These are phyloP conservation scores for Exophiala sp. DNA, from an alignment of 2,329 filamentous ascomycete species.

Conservation along the genomic window DNA sequence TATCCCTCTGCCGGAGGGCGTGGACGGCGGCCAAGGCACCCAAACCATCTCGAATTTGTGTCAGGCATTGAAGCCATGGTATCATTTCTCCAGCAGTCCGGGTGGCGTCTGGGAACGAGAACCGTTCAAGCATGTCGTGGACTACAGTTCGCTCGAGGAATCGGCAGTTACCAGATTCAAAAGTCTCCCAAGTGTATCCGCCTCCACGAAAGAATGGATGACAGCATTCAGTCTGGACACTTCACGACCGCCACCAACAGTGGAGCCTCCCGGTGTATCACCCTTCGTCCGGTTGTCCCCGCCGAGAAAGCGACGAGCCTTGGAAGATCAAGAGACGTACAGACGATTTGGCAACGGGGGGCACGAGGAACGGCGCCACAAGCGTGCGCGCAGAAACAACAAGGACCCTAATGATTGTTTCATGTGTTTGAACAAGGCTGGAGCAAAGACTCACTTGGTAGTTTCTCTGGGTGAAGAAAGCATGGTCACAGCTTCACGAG, in stretches of 20 bases:
- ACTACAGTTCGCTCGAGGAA: slow-evolving; percentile 46
- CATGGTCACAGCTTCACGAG: slow-evolving; percentile 89
- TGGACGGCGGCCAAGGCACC: slow-evolving; percentile 47
- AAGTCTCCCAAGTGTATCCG: slow-evolving; percentile 73
- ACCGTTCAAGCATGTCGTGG: slow-evolving; percentile 58
- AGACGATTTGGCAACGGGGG: slow-evolving; percentile 33
- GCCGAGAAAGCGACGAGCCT: slow-evolving; percentile 50
- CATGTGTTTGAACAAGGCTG: slow-evolving; percentile 88
- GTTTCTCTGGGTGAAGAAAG: slow-evolving; percentile 79
- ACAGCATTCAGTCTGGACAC: slow-evolving; percentile 62
- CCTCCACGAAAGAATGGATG: slow-evolving; percentile 61
- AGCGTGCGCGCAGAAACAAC: slow-evolving; percentile 38
- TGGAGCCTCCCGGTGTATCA: slow-evolving; percentile 64
- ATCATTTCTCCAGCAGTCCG: slow-evolving; percentile 72
- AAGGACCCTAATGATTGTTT: slow-evolving; percentile 74
- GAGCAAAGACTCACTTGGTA: slow-evolving; percentile 78
- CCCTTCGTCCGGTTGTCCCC: slow-evolving; percentile 52
- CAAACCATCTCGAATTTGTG: slow-evolving; percentile 72
- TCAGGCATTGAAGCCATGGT: slow-evolving; percentile 74
- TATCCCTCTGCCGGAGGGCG: slow-evolving; percentile 51
- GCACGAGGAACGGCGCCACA: slow-evolving; percentile 41
- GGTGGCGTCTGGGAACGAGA: slow-evolving; percentile 81
- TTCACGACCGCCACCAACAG: slow-evolving; percentile 53
- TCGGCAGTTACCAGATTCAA: slow-evolving; percentile 77
- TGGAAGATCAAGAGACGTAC: slow-evolving; percentile 34